Evolutionary conservation across 352 stramenopile species (phyloP), one percentile per base, ranked within the genome.

Genomic region (Phytopythium helicoides): DNA sequence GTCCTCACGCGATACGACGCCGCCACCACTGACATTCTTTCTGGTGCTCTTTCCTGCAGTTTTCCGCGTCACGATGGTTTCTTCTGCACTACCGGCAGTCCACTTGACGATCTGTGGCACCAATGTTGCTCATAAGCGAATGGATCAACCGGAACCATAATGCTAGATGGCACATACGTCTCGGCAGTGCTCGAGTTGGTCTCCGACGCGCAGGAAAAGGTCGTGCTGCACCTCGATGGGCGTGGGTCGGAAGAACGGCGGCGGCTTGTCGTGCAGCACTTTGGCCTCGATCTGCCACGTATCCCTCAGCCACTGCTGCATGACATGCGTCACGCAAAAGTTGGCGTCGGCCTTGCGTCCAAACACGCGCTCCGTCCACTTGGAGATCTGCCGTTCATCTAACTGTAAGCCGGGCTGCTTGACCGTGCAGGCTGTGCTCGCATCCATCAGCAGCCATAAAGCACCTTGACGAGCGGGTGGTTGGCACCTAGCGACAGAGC

Each of bases 311-410:
- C 92, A 99, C 9, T 73, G 56, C 60, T 97, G 86, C 95, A 99
- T 99, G 11, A 92, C 95, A 25, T 88, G 55, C 16, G 97, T 99
- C 33, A 99, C 97, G 60, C 90, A 98, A 26, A 99, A 81, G 71
- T 99, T 97, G 44, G 82, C 85, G 66, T 98, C 90, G 10, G 92
- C 95, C 47, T 88, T 85, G 37, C 81, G 76, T 22, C 92, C 96
- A 53, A 99, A 95, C 12, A 94, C 71, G 14, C 77, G 66, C 64
- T 97, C 91, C 42, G 95, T 78, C 69, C 71, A 86, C 47, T 70
- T 85, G 21, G 89, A 81, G n/a, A 96, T 56, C 81, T 93, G 51
- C 36, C 19, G 11, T 49, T 50, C 44, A 54, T 4, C n/a, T 8
- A 25, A 8, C 16, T 10, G 23, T 5, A 11, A 31, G 21, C 22